Conservation (phyloP, 1,284 basidiomycete species). For the Pyrrhoderma noxium region DNA sequence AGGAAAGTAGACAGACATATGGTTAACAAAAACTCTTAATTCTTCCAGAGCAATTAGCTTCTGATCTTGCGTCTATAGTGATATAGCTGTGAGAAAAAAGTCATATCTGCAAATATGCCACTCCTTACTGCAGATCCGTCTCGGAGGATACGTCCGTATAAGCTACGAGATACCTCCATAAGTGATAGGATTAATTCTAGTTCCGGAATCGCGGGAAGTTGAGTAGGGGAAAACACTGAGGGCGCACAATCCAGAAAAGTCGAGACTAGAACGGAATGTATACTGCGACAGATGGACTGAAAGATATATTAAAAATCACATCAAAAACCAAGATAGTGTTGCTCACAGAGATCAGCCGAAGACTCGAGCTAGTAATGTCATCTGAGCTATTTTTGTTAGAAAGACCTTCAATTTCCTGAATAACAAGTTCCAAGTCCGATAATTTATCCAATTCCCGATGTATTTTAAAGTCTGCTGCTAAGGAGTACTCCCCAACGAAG, state of each 20-base stretch:
- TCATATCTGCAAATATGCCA: too few relatives aligned
- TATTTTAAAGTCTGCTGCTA: background rate
- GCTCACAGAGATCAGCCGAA: constrained; percentile 8
- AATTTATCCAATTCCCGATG: background rate
- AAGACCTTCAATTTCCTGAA: constrained; percentile 8
- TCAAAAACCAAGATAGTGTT: constrained; percentile 5
- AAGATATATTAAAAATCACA: constrained; percentile 24
- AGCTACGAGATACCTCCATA: constrained; percentile 50
- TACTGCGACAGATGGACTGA: constrained; percentile 38
- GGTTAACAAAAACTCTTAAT: constrained; percentile 52
- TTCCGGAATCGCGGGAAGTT: constrained; percentile 49
- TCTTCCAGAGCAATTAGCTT: constrained; percentile 30
- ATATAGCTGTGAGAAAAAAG: constrained; percentile 14
- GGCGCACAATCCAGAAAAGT: constrained; percentile 85
- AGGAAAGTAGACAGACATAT: constrained; percentile 82
- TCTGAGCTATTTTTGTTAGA: background rate
- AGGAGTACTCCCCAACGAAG: constrained; percentile 19
- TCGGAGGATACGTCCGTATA: constrained; percentile 61
- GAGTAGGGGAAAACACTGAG: constrained; percentile 62
- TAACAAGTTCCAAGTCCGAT: constrained; percentile 6
- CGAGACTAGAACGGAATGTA: constrained; percentile 72
- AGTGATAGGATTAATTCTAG: constrained; percentile 57
- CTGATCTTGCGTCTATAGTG: constrained; percentile 10
- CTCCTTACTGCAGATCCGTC: constrained; percentile 22
- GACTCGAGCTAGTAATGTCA: background rate